These are phyloP conservation scores for Diaporthe sp. DNA, from an alignment of 2,329 filamentous ascomycete genomes.

Conservation along the genomic window DNA sequence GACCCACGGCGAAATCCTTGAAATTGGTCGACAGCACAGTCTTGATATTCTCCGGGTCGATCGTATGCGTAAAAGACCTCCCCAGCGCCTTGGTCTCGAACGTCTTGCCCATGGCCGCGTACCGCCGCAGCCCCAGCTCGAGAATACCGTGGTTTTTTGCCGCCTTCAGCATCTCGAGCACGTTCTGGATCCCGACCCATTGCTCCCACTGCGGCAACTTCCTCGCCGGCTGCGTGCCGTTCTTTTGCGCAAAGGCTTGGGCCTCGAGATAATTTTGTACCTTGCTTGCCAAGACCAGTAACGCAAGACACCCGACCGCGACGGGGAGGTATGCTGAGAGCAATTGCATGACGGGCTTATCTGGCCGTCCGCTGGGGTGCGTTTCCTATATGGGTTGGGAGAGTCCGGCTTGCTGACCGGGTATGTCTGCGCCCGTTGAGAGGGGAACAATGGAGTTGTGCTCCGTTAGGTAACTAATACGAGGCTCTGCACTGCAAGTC, in stretches of 20 bases:
- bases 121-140: conserved; percentile 10
- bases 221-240: conserved; percentile 13
- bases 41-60: conserved; percentile 32
- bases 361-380: background rate
- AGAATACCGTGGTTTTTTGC: conserved; percentile 6
- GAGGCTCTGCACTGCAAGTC: conserved; percentile 8
- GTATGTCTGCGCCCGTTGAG: background rate
- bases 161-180: conserved; percentile 17
- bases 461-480: background rate
- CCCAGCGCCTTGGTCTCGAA: conserved; percentile 12
- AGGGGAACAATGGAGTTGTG: background rate
- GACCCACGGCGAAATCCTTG: conserved; percentile 13
- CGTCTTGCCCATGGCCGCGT: conserved; percentile 20
- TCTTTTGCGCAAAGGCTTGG: conserved; percentile 2
- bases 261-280: conserved; percentile 10
- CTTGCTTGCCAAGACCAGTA: conserved; percentile 14
- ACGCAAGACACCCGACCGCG: background rate
- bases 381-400: conserved; percentile 1
- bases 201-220: conserved; percentile 20
- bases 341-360: conserved; percentile 17
- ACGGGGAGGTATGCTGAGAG: conserved; percentile 17
- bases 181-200: conserved; percentile 20
- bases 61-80: conserved; percentile 11
- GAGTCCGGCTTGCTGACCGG: conserved; percentile 1
- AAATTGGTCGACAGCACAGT: conserved; percentile 25